Base-by-base conservation (phyloP, 2,329 filamentous ascomycete species). In the Phialocephala sp. region DNA sequence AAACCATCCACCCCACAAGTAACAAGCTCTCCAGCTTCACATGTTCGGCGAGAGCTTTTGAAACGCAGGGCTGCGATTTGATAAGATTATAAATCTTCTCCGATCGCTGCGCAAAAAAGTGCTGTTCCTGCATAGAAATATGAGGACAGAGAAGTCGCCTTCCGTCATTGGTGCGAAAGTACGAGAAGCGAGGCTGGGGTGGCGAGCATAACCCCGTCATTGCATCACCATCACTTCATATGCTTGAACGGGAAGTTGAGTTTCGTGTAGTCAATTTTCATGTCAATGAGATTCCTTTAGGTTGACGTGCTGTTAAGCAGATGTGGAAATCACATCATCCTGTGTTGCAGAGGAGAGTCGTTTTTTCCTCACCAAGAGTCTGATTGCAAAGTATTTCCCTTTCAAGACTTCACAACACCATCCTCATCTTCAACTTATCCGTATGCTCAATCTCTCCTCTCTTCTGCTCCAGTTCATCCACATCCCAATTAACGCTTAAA, bases 401-500 rank as follows among this genome's bases (percentile, higher is more conserved):
- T 24, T 22, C 12, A 11, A 22, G 20, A 8, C n/a, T 24, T 61
- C 22, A 61, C 35, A 61, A 70, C 12, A 62, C 61, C 73, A 76
- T 72, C 59, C 71, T 75, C 71, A 77, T 72, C 69, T 75, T 76
- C 9, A 79, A 63, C n/a, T 74, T 72, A 45, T 78, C 76, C 4
- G 65, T 74, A 52, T 66, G 63, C 5, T 83, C 74, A 69, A 84
- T 80, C 63, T 82, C 80, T 3, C 79, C 72, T 68, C 80, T 78
- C 70, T 75, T 79, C 2, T 60, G 66, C 59, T 80, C 67, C 43
- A 84, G 72, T 68, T 83, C 81, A 12, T 75, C 72, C 77, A 85
- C 78, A 71, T 84, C 81, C 83, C 82, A 85, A 39, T 73, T 79
- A 20, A 69, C 76, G 64, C 71, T 78, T 5, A 83, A 59, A 71